Base-by-base conservation (phyloP, 2,329 filamentous ascomycete genomes). In the Monascus ruber region DNA sequence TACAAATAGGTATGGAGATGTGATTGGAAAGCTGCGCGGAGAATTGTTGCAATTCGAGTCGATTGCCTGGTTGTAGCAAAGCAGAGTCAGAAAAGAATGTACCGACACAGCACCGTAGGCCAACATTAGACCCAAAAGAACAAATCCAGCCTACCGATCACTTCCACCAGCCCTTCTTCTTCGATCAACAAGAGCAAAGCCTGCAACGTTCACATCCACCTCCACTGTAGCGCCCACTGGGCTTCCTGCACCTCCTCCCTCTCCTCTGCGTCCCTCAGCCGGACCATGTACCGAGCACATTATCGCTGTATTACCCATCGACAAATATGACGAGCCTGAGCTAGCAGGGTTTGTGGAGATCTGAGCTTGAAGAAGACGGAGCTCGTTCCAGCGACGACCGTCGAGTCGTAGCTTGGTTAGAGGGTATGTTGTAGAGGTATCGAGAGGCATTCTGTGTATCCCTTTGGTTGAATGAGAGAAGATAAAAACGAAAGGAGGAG, bases 301-400 rank as follows among this genome's bases (percentile, higher is more conserved):
- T 51, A 98, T 82, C 59, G 94, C 91, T 24, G 91, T 98, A 66
- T 96, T 94, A 53, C 91, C 91, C 81, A 94, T 94, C 60, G 94
- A 86, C 42, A 96, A 78, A 64, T 94, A 94, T 45, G 83, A 85
- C 34, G 85, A 94, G 29, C 91, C 91, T 53, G 96, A 91, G 40
- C 88, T 87, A 36, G 88, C 83, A 44, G 88, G 82, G 64, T 95
- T 91, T 1, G 87, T 95, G 45, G 83, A 84, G 57, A 98, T 87
- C 64, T 93, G 85, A 35, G 84, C 89, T 56, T 86, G 79, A 37
- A 94, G 75, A 5, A 85, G 80, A 26, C 91, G 86, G 31, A 98
- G 77, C 63, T 98, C 91, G 68, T 98, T 96, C 91, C 91, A 98
- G 52, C 91, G 80, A 44, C 91, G 81, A 44, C 84, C 83, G 57